These are phyloP conservation scores for Helianthus annuus DNA, from an alignment of 129 eudicot species.

Conservation along the genomic window DNA sequence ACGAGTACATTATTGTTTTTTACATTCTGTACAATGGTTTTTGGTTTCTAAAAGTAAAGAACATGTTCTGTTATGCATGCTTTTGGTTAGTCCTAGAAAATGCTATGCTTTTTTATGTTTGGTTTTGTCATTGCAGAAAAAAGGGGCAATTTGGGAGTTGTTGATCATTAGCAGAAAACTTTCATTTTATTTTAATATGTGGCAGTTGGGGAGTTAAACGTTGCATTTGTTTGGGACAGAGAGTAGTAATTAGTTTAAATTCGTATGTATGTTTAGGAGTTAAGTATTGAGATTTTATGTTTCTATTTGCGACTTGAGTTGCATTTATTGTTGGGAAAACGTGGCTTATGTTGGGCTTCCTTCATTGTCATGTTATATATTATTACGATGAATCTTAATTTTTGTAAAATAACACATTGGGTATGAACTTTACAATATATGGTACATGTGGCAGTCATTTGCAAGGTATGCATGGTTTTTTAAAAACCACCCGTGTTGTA, in stretches of 20 bases:
- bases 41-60: too few relatives aligned
- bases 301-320: not conserved
- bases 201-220: not conserved
- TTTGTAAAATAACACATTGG: not conserved
- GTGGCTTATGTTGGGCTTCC: not conserved
- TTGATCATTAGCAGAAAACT: not conserved
- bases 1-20: too few relatives aligned
- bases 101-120: too few relatives aligned
- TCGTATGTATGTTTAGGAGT: not conserved
- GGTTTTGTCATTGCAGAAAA: too few relatives aligned
- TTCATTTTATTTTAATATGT: not conserved
- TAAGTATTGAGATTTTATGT: not conserved
- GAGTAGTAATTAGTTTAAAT: not conserved
- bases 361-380: not conserved
- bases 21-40: too few relatives aligned
- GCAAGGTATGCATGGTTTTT: conserved; percentile 60
- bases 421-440: conserved; percentile 19
- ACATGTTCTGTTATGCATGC: too few relatives aligned
- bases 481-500: too few relatives aligned
- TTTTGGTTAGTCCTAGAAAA: too few relatives aligned
- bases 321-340: not conserved
- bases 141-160: too few relatives aligned
- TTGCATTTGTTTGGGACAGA: not conserved
- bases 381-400: not conserved
- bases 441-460: conserved; percentile 63